Conservation (phyloP, 257 asterid genomes). For the Sherardia arvensis region DNA sequence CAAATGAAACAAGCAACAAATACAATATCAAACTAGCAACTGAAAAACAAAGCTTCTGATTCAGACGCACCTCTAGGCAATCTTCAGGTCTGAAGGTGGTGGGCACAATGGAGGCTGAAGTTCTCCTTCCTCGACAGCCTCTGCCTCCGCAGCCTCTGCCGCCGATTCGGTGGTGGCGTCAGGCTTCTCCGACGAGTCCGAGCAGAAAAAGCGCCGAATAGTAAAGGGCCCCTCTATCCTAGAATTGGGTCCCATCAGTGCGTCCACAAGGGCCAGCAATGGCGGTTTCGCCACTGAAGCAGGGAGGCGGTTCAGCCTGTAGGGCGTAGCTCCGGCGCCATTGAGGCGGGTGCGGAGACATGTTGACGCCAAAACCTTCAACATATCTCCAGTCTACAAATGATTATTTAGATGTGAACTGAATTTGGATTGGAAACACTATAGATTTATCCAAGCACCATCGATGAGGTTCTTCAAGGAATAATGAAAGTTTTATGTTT, state of each 20-base stretch:
- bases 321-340: slow-evolving; percentile 22
- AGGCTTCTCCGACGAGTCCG: slow-evolving; percentile 58
- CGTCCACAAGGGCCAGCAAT: slow-evolving; percentile 33
- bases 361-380: slow-evolving; percentile 60
- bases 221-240: slow-evolving; percentile 27
- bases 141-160: slow-evolving; percentile 32
- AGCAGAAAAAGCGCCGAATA: slow-evolving; percentile 64
- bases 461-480: slow-evolving; percentile 34
- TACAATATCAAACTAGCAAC: background rate
- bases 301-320: slow-evolving; percentile 34
- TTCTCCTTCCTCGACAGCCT: slow-evolving; percentile 37
- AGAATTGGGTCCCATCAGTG: slow-evolving; percentile 22
- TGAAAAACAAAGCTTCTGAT: background rate
- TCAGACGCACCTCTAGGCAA: slow-evolving; percentile 51
- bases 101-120: slow-evolving; percentile 68
- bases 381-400: slow-evolving; percentile 28
- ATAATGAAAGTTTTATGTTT: slow-evolving; percentile 7
- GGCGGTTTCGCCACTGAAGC: slow-evolving; percentile 44
- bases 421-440: background rate
- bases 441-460: slow-evolving; percentile 25
- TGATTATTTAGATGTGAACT: slow-evolving; percentile 9
- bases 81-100: slow-evolving; percentile 78
- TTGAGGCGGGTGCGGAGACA: slow-evolving; percentile 34
- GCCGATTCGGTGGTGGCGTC: slow-evolving; percentile 32
- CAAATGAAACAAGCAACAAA: background rate